Conservation (phyloP, 176 grass and related monocot genomes). For the Avena atlantica region DNA sequence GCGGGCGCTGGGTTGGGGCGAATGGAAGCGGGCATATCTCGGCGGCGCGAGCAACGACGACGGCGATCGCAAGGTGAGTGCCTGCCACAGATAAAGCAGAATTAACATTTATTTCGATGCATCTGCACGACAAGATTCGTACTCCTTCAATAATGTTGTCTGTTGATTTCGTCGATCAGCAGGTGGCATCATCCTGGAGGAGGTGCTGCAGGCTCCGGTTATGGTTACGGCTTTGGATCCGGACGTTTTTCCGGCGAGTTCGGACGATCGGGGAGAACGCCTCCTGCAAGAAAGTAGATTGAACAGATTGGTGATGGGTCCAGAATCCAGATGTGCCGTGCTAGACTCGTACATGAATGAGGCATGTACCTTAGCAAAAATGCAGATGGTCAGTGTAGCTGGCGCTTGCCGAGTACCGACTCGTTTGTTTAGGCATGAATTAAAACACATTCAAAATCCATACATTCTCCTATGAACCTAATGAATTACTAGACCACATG, state of each 20-base stretch:
- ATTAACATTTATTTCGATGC: neutral
- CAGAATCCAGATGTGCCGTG: no score
- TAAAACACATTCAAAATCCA: no score
- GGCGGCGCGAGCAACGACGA: neutral
- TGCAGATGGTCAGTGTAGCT: neutral
- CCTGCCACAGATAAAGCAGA: neutral
- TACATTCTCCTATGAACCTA: no score
- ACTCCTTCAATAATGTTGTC: neutral
- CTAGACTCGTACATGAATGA: no score
- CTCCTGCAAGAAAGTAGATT: conserved; percentile 39
- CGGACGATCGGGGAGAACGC: conserved; percentile 19
- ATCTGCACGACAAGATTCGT: neutral
- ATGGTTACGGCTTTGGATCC: conserved; percentile 25
- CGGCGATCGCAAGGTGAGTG: neutral
- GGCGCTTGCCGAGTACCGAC: no score
- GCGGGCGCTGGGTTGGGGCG: conserved; percentile 41
- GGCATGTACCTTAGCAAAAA: no score
- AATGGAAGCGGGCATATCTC: conserved; percentile 20
- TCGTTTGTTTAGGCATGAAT: neutral
- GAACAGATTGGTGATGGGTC: neutral
- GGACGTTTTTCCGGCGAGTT: conserved; percentile 15
- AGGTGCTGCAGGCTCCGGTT: conserved; percentile 38
- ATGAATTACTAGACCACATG: no score
- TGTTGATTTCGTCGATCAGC: neutral
- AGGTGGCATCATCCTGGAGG: neutral